Conservation (phyloP, 2,329 filamentous ascomycete species). For the Pseudogymnoascus sp. region DNA sequence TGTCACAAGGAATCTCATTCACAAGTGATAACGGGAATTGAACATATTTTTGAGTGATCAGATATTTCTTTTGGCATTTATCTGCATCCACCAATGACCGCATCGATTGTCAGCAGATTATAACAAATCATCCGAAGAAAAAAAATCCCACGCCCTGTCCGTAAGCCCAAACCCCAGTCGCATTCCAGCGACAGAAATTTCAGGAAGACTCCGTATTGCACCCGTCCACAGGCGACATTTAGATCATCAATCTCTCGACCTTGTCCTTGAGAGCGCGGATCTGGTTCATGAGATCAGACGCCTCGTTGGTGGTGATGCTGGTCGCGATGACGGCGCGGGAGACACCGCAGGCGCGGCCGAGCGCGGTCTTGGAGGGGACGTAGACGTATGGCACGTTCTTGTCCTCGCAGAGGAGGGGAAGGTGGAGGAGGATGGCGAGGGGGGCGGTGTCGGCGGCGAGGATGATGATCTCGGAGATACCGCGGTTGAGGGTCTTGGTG, state of each 20-base stretch:
- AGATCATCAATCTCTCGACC: slow-evolving; percentile 93
- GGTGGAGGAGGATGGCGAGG: slow-evolving; percentile 78
- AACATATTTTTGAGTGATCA: slow-evolving; percentile 7
- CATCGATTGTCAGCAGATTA: slow-evolving; percentile 2
- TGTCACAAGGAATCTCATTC: slow-evolving; percentile 7
- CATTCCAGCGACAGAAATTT: slow-evolving; percentile 7
- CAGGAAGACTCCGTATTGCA: not conserved
- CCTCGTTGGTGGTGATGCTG: slow-evolving; percentile 87
- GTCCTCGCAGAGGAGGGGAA: slow-evolving; percentile 82
- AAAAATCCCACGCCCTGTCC: not conserved
- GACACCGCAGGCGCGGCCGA: slow-evolving; percentile 86
- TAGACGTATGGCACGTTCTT: slow-evolving; percentile 68
- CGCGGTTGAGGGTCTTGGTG: slow-evolving; percentile 85
- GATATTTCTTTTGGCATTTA: slow-evolving; percentile 3
- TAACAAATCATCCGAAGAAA: slow-evolving; percentile 6
- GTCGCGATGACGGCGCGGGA: slow-evolving; percentile 78
- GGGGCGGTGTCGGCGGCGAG: slow-evolving; percentile 83
- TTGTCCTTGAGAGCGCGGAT: slow-evolving; percentile 88
- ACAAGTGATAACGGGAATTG: slow-evolving; percentile 8
- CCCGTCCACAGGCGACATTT: slow-evolving; percentile 28
- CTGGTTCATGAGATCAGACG: slow-evolving; percentile 76
- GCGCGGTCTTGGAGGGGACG: slow-evolving; percentile 69
- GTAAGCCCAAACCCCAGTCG: slow-evolving; percentile 3
- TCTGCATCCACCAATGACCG: slow-evolving; percentile 1
- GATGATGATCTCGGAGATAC: slow-evolving; percentile 81